phyloP scores from a whole-genome alignment of 2,329 filamentous ascomycete species.

The Cyphellophora attinorum region DNA sequence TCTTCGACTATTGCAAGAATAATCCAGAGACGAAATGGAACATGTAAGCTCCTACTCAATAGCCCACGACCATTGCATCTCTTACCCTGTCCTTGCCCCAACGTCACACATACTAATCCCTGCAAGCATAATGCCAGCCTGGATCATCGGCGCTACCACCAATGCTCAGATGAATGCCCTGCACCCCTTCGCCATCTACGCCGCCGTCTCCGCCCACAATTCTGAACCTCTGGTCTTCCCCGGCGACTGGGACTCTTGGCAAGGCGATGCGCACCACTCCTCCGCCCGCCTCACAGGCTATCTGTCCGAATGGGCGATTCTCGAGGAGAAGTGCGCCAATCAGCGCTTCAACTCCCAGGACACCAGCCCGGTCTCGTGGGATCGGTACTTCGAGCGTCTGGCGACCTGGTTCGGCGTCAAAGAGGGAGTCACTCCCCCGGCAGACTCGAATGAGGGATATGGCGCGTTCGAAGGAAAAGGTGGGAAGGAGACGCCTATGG shows the following conservation, averaged over 20 bases:
- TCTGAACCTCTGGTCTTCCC: slow-evolving; percentile 34
- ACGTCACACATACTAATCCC: too few species aligned
- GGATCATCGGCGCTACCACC: slow-evolving; percentile 32
- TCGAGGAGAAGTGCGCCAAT: slow-evolving; percentile 27
- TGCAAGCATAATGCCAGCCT: slow-evolving; percentile 37
- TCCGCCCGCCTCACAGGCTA: slow-evolving; percentile 40
- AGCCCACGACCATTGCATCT: too few species aligned
- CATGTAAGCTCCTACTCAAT: too few species aligned
- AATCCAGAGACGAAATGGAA: slow-evolving; percentile 31
- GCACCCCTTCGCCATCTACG: slow-evolving; percentile 41
- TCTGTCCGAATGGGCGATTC: slow-evolving; percentile 40
- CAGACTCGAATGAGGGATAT: slow-evolving; percentile 15
- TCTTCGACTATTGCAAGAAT: slow-evolving; percentile 29
- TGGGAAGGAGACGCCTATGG: slow-evolving; percentile 22
- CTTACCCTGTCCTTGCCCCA: too few species aligned
- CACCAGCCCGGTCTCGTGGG: slow-evolving; percentile 36
- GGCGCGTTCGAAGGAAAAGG: slow-evolving; percentile 7
- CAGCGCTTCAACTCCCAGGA: slow-evolving; percentile 29
- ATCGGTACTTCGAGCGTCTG: slow-evolving; percentile 38
- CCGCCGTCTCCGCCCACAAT: slow-evolving; percentile 35
- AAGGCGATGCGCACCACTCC: slow-evolving; percentile 31
- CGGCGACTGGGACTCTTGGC: slow-evolving; percentile 35
- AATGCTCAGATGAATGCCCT: slow-evolving; percentile 37
- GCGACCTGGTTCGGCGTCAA: slow-evolving; percentile 35
- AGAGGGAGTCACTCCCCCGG: slow-evolving; percentile 23